These are phyloP conservation scores for Suillus subalutaceus DNA, from an alignment of 768 basidiomycete species.

Conservation along the genomic window DNA sequence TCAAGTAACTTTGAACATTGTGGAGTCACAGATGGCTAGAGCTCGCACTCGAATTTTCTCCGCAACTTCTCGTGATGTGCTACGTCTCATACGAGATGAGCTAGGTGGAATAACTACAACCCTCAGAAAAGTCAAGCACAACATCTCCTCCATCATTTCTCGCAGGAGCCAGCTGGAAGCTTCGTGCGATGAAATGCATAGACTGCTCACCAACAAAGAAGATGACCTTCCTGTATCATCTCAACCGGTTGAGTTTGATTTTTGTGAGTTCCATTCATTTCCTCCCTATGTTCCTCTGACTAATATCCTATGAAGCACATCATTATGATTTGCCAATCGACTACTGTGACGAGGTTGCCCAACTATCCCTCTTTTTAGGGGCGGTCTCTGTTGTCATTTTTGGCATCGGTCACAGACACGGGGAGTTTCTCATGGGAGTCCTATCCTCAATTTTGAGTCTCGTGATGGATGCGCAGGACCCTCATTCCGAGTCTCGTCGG, in stretches of 20 bases:
- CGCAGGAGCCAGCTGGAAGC: neutral
- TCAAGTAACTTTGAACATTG: neutral
- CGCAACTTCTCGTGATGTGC: neutral
- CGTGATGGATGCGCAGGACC: neutral
- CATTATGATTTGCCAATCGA: slow-evolving; percentile 11
- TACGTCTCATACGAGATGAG: neutral
- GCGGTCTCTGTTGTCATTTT: slow-evolving; percentile 22
- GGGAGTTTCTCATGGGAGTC: slow-evolving; percentile 24
- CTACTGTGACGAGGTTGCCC: slow-evolving; percentile 18
- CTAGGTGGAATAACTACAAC: neutral
- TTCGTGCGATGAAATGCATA: neutral
- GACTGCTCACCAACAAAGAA: neutral
- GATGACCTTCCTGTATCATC: neutral
- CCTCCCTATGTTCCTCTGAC: neutral
- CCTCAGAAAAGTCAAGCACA: neutral
- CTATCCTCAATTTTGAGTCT: slow-evolving; percentile 19
- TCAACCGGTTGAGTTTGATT: neutral
- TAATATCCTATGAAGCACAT: slow-evolving; percentile 6
- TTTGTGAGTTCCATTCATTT: neutral
- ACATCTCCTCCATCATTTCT: neutral
- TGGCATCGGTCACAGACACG: slow-evolving; percentile 12
- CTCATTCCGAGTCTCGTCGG: neutral
- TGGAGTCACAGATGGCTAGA: neutral
- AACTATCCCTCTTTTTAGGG: slow-evolving; percentile 24
- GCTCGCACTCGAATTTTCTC: neutral